A percentile compares a stretch with the other conserved stretches of the same genome.
phyloP scores from a whole-genome alignment of 148 eudicot species.

The Rhododendron kiyosumense region DNA sequence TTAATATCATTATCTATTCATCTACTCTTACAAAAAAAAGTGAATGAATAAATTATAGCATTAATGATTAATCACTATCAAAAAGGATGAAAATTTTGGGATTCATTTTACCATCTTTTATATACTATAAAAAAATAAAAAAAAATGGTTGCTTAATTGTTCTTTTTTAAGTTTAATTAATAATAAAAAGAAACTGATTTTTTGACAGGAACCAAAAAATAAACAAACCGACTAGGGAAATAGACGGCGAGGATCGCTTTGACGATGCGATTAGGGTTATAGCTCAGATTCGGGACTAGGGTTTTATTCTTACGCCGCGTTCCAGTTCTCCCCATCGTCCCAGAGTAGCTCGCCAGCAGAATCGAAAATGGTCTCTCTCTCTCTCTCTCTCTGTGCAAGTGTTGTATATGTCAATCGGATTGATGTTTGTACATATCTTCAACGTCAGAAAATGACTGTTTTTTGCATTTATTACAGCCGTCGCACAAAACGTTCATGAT shows the following conservation, averaged over 20 bases:
- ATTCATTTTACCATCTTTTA: too few relatives aligned
- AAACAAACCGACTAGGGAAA: not conserved
- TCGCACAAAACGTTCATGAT: constrained; percentile 51
- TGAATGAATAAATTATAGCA: too few relatives aligned
- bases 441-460: not conserved
- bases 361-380: not conserved
- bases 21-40: too few relatives aligned
- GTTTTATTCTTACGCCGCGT: not conserved
- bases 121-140: too few relatives aligned
- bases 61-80: too few relatives aligned
- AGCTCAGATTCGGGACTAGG: not conserved
- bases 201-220: too few relatives aligned
- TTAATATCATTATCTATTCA: too few relatives aligned
- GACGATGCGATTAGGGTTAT: not conserved
- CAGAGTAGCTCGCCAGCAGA: not conserved
- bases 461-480: constrained; percentile 25
- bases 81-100: not conserved
- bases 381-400: not conserved
- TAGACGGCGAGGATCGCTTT: not conserved
- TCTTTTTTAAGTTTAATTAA: too few relatives aligned
- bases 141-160: too few relatives aligned
- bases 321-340: not conserved
- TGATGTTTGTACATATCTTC: not conserved
- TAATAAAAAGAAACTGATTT: too few relatives aligned
- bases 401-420: not conserved